Evolutionary conservation across 1,139 yeast species (phyloP).

Genomic region (Diutina siamensis): DNA sequence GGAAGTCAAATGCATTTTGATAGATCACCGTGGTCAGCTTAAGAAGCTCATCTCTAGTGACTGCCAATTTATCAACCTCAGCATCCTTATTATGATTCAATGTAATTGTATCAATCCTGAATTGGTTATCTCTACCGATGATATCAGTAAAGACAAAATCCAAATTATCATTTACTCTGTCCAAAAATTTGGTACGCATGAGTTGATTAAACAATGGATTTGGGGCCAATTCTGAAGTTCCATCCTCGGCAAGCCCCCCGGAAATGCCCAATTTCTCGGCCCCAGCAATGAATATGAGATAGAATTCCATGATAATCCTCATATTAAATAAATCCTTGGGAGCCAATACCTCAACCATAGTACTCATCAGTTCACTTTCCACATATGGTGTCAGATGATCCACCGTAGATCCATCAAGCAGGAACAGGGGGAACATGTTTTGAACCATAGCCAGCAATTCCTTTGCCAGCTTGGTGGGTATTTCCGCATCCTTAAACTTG

Average conservation of each 20-base stretch:
- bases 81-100: conserved; percentile 2
- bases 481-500: conserved; percentile 35
- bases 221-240: not conserved
- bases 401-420: conserved; percentile 11
- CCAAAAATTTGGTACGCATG: not conserved
- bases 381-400: conserved; percentile 37
- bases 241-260: not conserved
- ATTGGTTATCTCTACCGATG: not conserved
- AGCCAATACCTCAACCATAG: conserved; percentile 56
- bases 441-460: conserved; percentile 37
- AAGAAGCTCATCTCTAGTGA: not conserved
- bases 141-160: not conserved
- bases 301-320: conserved; percentile 57
- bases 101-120: conserved; percentile 1
- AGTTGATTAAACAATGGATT: not conserved
- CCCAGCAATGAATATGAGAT: conserved; percentile 45
- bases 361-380: conserved; percentile 41
- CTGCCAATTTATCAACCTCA: not conserved
- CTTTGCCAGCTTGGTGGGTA: conserved; percentile 24
- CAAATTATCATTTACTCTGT: not conserved
- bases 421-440: conserved; percentile 54
- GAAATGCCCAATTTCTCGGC: conserved; percentile 13
- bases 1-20: conserved; percentile 45
- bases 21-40: conserved; percentile 15
- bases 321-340: conserved; percentile 73